Evolutionary conservation across 805 yeast genomes (phyloP).

Genomic region (Wickerhamiella sorbophila): DNA sequence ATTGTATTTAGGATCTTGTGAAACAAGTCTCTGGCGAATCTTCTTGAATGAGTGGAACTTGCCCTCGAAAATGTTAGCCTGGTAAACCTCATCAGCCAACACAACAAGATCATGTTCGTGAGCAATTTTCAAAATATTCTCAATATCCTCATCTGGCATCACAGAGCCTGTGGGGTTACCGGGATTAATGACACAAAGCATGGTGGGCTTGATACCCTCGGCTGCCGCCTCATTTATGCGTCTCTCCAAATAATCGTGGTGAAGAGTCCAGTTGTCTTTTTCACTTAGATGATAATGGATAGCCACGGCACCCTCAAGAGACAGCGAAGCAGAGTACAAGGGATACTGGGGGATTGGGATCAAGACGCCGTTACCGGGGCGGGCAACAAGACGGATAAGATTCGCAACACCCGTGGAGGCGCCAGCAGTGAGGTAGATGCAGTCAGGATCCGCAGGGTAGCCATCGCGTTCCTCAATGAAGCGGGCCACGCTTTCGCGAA

Average conservation of each 20-base stretch:
- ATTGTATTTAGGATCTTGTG: conserved; percentile 36
- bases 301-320: conserved; percentile 68
- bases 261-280: conserved; percentile 68
- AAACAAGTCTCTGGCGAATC: conserved; percentile 52
- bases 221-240: conserved; percentile 36
- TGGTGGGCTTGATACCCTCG: conserved; percentile 50
- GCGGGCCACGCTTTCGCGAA: conserved; percentile 66
- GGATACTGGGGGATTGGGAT: conserved; percentile 99
- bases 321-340: conserved; percentile 84
- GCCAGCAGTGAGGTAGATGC: conserved; percentile 79
- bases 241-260: conserved; percentile 46
- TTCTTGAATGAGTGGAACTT: conserved; percentile 75
- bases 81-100: conserved; percentile 97
- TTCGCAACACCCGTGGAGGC: conserved; percentile 90
- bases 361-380: conserved; percentile 54
- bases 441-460: conserved; percentile 45
- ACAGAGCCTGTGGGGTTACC: conserved; percentile 97
- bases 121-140: conserved; percentile 59
- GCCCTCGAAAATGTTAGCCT: conserved; percentile 75
- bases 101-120: conserved; percentile 74
- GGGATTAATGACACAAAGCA: conserved; percentile 88
- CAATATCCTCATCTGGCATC: conserved; percentile 49
- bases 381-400: conserved; percentile 55
- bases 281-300: conserved; percentile 82
- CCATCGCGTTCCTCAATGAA: conserved; percentile 76